Evolutionary conservation across 192 early-diverging fungal genomes (phyloP).

Genomic region (Backusella westeae): DNA sequence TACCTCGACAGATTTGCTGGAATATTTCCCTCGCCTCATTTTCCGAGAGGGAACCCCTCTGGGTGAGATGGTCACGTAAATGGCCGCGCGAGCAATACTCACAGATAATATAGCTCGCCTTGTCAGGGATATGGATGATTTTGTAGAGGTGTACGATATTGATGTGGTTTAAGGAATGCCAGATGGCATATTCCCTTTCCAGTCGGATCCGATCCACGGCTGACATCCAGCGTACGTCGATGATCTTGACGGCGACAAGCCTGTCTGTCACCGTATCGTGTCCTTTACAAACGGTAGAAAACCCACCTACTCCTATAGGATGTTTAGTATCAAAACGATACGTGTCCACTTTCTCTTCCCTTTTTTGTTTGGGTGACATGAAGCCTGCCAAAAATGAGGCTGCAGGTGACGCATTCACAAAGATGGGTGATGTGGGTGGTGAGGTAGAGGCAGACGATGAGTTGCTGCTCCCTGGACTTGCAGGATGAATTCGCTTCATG

Average conservation of each 20-base stretch:
- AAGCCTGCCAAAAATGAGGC: slow-evolving; percentile 41
- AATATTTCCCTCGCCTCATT: slow-evolving; percentile 60
- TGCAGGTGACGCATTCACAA: slow-evolving; percentile 17
- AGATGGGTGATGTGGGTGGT: not conserved
- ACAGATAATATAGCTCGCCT: slow-evolving; percentile 65
- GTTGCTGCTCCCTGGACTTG: not conserved
- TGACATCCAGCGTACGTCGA: slow-evolving; percentile 38
- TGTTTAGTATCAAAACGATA: slow-evolving; percentile 67
- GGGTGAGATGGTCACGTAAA: slow-evolving; percentile 55
- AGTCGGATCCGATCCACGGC: slow-evolving; percentile 35
- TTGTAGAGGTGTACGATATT: slow-evolving; percentile 63
- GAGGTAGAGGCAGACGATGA: not conserved
- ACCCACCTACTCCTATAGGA: slow-evolving; percentile 73
- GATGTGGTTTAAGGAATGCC: slow-evolving; percentile 65
- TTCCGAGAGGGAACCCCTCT: slow-evolving; percentile 46
- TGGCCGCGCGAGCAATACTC: slow-evolving; percentile 65
- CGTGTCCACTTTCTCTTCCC: slow-evolving; percentile 70
- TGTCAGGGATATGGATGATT: slow-evolving; percentile 59
- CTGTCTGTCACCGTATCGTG: slow-evolving; percentile 38
- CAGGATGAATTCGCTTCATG: not conserved
- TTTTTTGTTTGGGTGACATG: slow-evolving; percentile 45
- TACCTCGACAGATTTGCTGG: slow-evolving; percentile 65
- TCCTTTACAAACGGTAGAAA: slow-evolving; percentile 72
- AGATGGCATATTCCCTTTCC: slow-evolving; percentile 67
- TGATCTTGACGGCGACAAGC: slow-evolving; percentile 69